Conservation (phyloP, 441 rosid genomes). For the Geranium incanum region DNA sequence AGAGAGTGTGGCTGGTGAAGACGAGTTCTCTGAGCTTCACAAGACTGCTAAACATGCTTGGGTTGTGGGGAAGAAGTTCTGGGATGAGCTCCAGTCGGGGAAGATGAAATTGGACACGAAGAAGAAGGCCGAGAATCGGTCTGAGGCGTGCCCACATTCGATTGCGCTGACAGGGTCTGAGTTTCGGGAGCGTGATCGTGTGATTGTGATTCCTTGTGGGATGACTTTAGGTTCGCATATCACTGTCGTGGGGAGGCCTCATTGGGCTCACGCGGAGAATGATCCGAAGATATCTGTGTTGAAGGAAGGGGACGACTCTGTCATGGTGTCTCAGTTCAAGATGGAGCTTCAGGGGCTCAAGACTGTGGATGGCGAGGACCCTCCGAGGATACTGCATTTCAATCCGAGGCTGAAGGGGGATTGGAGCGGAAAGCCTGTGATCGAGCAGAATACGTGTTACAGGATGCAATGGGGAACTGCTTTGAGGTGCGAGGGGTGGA, state of each 20-base stretch:
- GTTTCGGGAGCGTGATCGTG: slow-evolving; percentile 32
- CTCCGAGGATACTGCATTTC: slow-evolving; percentile 9
- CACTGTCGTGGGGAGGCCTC: slow-evolving; percentile 43
- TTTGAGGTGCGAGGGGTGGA: slow-evolving; percentile 10
- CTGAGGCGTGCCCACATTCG: slow-evolving; percentile 37
- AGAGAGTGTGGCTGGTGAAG: slow-evolving; percentile 29
- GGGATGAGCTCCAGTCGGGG: slow-evolving; percentile 35
- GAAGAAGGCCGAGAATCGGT: slow-evolving; percentile 14
- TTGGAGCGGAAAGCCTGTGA: slow-evolving; percentile 7
- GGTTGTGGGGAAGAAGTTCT: slow-evolving; percentile 32
- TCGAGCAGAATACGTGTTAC: slow-evolving; percentile 7
- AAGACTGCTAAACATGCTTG: slow-evolving; percentile 37
- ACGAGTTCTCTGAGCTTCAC: slow-evolving; percentile 30
- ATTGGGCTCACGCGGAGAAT: slow-evolving; percentile 37
- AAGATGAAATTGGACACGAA: slow-evolving; percentile 12
- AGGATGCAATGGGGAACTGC: slow-evolving; percentile 10
- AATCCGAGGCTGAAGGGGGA: slow-evolving; percentile 10
- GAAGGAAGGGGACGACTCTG: slow-evolving; percentile 11
- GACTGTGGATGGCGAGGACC: slow-evolving; percentile 7
- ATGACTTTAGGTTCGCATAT: slow-evolving; percentile 42
- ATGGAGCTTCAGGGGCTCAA: slow-evolving; percentile 2
- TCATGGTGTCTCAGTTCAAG: slow-evolving; percentile 6
- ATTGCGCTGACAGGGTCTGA: slow-evolving; percentile 34
- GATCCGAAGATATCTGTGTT: slow-evolving; percentile 21
- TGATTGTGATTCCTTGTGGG: slow-evolving; percentile 45